Evolutionary conservation across 116 monocot genomes (phyloP).

Genomic region (Posidonia oceanica): DNA sequence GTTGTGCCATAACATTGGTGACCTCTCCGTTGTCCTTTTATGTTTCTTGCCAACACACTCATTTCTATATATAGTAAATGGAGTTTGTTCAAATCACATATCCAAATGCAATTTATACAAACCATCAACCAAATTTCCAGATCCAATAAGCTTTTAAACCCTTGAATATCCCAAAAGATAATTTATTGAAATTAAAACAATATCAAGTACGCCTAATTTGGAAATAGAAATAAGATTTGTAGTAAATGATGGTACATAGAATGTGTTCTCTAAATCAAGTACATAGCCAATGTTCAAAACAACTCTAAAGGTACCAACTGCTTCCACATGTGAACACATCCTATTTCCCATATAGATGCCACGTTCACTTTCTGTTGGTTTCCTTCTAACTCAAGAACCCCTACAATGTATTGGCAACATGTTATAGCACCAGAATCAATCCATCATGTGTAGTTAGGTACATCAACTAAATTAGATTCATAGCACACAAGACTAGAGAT

Average conservation of each 20-base stretch:
- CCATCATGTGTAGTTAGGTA: constrained; percentile 8
- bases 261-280: neutral
- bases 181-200: neutral
- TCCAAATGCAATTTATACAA: neutral
- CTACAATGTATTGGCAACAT: constrained; percentile 10
- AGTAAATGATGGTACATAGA: neutral
- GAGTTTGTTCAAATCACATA: neutral
- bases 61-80: neutral
- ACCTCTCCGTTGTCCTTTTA: neutral
- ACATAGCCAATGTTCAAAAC: neutral
- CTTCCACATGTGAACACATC: constrained; percentile 7
- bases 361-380: neutral
- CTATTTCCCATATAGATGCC: constrained; percentile 7
- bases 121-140: neutral
- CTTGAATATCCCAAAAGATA: neutral
- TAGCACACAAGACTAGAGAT: constrained; percentile 8
- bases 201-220: neutral
- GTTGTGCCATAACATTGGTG: neutral
- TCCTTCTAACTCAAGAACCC: constrained; percentile 8
- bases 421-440: constrained; percentile 9
- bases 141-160: neutral
- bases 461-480: constrained; percentile 18
- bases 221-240: neutral
- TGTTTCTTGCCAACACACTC: neutral
- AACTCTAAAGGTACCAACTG: neutral